Evolutionary conservation across 148 eudicot species (phyloP).

Genomic region (Cornus florida): DNA sequence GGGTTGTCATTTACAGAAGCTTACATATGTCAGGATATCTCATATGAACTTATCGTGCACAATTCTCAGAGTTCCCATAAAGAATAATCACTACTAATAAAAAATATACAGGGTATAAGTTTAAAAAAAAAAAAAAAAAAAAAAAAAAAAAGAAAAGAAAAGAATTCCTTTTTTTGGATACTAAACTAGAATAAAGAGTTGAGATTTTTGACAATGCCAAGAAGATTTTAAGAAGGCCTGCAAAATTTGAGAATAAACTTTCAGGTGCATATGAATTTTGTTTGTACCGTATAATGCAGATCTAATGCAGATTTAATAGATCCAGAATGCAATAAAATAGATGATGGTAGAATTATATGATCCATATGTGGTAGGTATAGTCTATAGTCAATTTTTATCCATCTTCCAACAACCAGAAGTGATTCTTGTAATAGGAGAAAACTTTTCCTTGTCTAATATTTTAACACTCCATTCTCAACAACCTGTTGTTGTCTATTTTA

Average conservation of each 20-base stretch:
- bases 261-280: neutral
- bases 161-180: too few species aligned
- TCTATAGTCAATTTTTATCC: too few species aligned
- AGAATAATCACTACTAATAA: neutral
- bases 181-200: too few species aligned
- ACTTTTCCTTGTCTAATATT: too few species aligned
- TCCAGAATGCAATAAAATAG: neutral
- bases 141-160: neutral
- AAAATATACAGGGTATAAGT: neutral
- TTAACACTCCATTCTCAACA: too few species aligned
- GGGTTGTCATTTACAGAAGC: neutral
- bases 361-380: too few species aligned
- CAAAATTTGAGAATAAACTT: neutral
- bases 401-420: too few species aligned
- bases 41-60: neutral
- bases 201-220: neutral
- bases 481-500: too few species aligned
- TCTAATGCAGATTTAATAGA: too few species aligned
- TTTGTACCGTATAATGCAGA: too few species aligned
- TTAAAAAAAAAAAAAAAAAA: neutral
- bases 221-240: neutral
- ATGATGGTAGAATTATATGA: neutral
- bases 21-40: neutral
- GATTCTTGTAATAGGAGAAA: too few species aligned
- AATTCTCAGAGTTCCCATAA: neutral